Evolutionary conservation across 208 protist genomes (phyloP).

Genomic region (Acanthamoeba castellanii): DNA sequence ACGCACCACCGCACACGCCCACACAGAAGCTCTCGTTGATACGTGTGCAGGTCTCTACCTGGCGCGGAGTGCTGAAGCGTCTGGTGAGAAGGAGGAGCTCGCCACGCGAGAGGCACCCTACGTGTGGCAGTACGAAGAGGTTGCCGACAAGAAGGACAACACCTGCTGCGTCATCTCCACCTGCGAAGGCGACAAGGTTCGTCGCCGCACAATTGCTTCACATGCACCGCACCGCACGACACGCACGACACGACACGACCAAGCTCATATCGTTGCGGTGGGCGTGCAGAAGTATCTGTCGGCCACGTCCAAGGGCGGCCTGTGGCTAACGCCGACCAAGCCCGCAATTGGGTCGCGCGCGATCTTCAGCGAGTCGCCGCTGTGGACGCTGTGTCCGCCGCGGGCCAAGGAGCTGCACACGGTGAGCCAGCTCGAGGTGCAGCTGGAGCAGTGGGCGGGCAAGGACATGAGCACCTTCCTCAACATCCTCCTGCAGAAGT

Average conservation of each 20-base stretch:
- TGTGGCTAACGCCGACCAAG: neutral
- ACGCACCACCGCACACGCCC: too few relatives aligned
- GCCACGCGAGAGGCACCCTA: neutral
- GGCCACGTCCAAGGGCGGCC: neutral
- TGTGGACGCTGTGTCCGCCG: slow-evolving; percentile 18
- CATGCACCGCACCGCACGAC: neutral
- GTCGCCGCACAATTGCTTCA: neutral
- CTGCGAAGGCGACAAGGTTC: slow-evolving; percentile 33
- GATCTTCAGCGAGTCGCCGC: slow-evolving; percentile 17
- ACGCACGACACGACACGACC: neutral
- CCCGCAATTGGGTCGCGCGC: neutral
- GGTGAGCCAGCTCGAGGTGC: neutral
- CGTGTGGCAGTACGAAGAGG: slow-evolving; percentile 2
- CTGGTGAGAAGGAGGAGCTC: neutral
- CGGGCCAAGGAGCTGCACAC: neutral
- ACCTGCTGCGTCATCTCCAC: neutral
- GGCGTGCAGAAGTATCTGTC: neutral
- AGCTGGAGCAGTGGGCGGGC: slow-evolving; percentile 42
- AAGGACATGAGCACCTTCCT: slow-evolving; percentile 25
- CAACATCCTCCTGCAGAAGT: slow-evolving; percentile 37
- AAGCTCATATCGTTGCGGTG: neutral
- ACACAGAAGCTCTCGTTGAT: too few relatives aligned
- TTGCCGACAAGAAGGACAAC: neutral
- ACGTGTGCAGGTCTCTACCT: neutral
- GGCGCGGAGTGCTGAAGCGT: neutral